Conservation (phyloP, 176 grass and related monocot genomes). For the barley (Hordeum vulgare) region MorexV3_pseudomolecules_assembly NC_058524.1:125869872-125870371, state of each 20-base stretch:
- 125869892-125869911: neutral
- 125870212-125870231: slow-evolving; percentile 4
- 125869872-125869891: neutral
- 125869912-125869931: slow-evolving; percentile 25
- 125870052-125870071: neutral
- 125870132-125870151: slow-evolving; percentile 1
- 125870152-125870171: neutral
- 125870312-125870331: slow-evolving; percentile 91
- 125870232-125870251: neutral
- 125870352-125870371: slow-evolving; percentile 10
- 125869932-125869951: slow-evolving; percentile 68
- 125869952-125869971: slow-evolving; percentile 58
- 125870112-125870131: neutral
- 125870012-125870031: slow-evolving; percentile 72
- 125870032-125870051: slow-evolving; percentile 78
- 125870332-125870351: slow-evolving; percentile 47
- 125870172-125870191: neutral
- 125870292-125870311: slow-evolving; percentile 85
- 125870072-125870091: slow-evolving; percentile 9
- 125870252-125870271: slow-evolving; percentile 13
- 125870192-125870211: slow-evolving; percentile 3
- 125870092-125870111: neutral
- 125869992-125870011: slow-evolving; percentile 68
- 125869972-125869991: slow-evolving; percentile 61
- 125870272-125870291: slow-evolving; percentile 59